Evolutionary conservation across 169 alveolate species (phyloP), one percentile per base, ranked within the genome.

Genomic region (Plasmodium gonderi): DNA sequence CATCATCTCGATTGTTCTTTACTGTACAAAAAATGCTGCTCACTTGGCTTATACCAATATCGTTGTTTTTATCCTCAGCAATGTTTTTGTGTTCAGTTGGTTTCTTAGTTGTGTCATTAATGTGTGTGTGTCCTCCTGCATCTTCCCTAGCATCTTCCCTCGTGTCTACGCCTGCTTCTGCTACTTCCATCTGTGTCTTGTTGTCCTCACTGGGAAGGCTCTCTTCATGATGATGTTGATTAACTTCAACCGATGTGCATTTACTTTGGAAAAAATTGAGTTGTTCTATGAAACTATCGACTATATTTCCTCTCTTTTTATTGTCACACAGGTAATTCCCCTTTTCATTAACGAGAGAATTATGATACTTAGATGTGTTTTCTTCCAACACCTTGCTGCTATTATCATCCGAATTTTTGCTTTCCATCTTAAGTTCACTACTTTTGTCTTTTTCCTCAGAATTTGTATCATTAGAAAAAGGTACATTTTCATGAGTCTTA

Each of bases 191-290:
- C 72, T 42, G 20, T 65, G 3, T 80, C 91, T 33, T 64, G 69
- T 26, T 47, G 6, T 65, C 31, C 26, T 26, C 42, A 23, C 42
- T 54, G 14, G 8, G 12, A 29, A 29, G 38, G 26, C 14, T 77
- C 42, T 31, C 36, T 45, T 40, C 67, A 26, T 64, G 38, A 20
- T 80, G 54, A 36, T 17, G 26, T 6, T 14, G 17, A 31, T 23
- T 45, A 40, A 7, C 49, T 9, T 17, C 33, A 20, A 33, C 69
- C 20, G 91, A 38, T 29, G 60, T 68, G 45, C 91, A 80, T 38
- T 80, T 80, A n/a, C 49, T 80, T 80, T 80, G 91, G 60, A 80
- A 80, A 42, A 80, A 33, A 40, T 80, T 80, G 38, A 80, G 36
- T 23, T 80, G 91, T 14, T 20, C 91, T 14, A 80, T 80, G 20